Base-by-base conservation (phyloP, 495 filamentous ascomycete genomes). In the Daldinia bambusicola region DNA sequence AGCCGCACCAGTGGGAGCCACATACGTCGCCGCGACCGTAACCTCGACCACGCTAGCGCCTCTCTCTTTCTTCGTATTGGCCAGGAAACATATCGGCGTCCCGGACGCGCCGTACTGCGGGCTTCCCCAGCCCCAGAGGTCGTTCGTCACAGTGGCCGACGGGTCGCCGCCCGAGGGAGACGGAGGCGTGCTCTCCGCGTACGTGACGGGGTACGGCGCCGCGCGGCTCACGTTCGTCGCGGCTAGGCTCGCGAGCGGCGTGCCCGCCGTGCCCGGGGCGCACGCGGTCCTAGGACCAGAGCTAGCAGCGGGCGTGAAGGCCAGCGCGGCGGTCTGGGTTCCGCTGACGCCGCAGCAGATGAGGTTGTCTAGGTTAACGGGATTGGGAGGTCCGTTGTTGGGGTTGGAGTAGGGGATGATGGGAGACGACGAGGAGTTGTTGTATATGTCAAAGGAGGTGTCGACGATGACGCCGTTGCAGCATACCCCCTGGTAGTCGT, bases 401-500 rank as follows among this genome's bases (percentile, higher is more conserved):
- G 61, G 14, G 38, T 41, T 7, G 14, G 37, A 41, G 30, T 31
- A 9, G 41, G 41, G 22, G 38, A 18, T 4, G 60, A 26, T 4
- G n/a, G 26, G n/a, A n/a, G n/a, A 3, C 26, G 8, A 14, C 9
- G 40, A 32, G 30, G 9, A 1, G 36, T 20, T 36, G 31, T 36
- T 41, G 45, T 71, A 71, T 2, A 71, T 31, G 58, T 71, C 69
- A 20, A 63, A 3, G 43, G 69, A 20, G 20, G 63, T 66, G 53
- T 71, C 37, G 36, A 72, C 60, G 59, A 72, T 67, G n/a, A 60
- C 18, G 60, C 69, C 69, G 55, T 63, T 48, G 70, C 70, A 72
- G 70, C 70, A 72, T 31, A 72, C 43, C 37, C 30, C 32, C n/a
- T 61, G 66, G 61, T 57, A 72, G 50, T 61, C 60, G 6, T 13